A percentile compares a stretch with the other conserved stretches of the same genome.
Evolutionary conservation across 2,329 filamentous ascomycete species (phyloP).

Genomic region (Alternaria metachromatica): DNA sequence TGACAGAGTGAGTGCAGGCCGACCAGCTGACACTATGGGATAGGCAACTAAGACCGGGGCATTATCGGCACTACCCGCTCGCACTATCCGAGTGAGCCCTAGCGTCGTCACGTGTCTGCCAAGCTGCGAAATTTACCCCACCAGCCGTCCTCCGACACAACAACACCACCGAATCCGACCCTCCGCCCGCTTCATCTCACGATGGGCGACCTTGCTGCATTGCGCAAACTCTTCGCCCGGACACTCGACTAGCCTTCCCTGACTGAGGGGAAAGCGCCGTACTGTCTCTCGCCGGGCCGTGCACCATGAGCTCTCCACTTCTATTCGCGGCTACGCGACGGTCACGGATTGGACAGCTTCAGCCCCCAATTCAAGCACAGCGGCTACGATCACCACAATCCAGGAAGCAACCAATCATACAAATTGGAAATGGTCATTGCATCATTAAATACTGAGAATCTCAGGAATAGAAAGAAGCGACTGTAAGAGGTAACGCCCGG

Average conservation of each 20-base stretch:
- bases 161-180: conserved; percentile 29
- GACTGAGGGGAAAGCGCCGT: conserved; percentile 29
- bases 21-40: conserved; percentile 5
- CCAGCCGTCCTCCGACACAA: conserved; percentile 37
- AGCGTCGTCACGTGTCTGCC: conserved; percentile 38
- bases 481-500: conserved; percentile 49
- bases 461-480: conserved; percentile 42
- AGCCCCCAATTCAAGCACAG: conserved; percentile 48
- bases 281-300: conserved; percentile 37
- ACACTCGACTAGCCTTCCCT: conserved; percentile 12
- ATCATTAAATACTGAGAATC: conserved; percentile 38
- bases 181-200: conserved; percentile 16
- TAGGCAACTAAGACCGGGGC: conserved; percentile 20
- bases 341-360: conserved; percentile 49
- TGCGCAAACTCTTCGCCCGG: neutral
- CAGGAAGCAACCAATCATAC: conserved; percentile 43
- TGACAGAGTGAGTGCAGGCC: conserved; percentile 7
- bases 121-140: conserved; percentile 41
- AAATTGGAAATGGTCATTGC: conserved; percentile 36
- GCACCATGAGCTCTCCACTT: conserved; percentile 44
- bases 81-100: conserved; percentile 16
- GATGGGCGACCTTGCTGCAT: conserved; percentile 8
- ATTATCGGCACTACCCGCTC: conserved; percentile 22
- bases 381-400: conserved; percentile 44
- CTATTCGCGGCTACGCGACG: conserved; percentile 50